Conservation (phyloP, 2,329 filamentous ascomycete genomes). For the Dothistroma septosporum region DNA sequence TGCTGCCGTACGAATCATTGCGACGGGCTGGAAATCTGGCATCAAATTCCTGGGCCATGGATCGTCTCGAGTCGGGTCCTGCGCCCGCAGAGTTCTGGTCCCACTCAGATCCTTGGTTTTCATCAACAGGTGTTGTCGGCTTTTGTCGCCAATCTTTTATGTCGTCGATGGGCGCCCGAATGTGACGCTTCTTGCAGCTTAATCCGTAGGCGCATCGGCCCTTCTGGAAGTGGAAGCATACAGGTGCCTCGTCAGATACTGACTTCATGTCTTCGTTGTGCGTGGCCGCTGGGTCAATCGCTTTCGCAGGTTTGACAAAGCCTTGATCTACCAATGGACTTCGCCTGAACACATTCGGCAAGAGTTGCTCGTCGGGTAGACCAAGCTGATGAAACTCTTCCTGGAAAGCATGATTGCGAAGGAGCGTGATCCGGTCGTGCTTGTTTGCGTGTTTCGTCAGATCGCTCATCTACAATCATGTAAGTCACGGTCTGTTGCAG, state of each 20-base stretch:
- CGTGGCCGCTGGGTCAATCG: no score
- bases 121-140: conserved; percentile 12
- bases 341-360: conserved; percentile 52
- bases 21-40: background rate
- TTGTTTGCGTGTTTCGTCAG: conserved; percentile 51
- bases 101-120: conserved; percentile 11
- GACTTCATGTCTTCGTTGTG: background rate
- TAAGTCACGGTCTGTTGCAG: background rate
- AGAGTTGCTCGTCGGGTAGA: conserved; percentile 47
- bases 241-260: background rate
- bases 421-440: conserved; percentile 50
- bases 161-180: conserved; percentile 10
- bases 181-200: conserved; percentile 28
- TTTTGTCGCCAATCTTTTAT: conserved; percentile 16
- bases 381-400: conserved; percentile 51
- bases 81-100: conserved; percentile 24
- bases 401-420: conserved; percentile 51
- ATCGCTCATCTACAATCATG: conserved; percentile 37
- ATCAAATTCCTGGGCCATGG: background rate
- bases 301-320: background rate
- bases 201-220: conserved; percentile 32
- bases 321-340: conserved; percentile 27
- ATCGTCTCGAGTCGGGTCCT: conserved; percentile 4
- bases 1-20: background rate
- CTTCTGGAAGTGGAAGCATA: conserved; percentile 28